Evolutionary conservation across 441 rosid genomes (phyloP).

Genomic region (Pelargonium fulgidum): DNA sequence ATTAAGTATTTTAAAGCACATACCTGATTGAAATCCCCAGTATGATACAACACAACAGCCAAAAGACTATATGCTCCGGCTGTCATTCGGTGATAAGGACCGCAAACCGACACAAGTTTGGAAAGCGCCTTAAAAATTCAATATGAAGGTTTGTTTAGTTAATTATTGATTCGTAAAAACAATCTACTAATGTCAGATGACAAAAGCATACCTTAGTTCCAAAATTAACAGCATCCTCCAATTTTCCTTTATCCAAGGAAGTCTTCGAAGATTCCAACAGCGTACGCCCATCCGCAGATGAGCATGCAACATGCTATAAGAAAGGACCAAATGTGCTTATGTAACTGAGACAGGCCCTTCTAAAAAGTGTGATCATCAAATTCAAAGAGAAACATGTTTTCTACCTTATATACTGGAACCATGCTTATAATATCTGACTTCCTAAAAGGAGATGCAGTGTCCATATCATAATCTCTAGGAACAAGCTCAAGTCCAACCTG

Average conservation of each 20-base stretch:
- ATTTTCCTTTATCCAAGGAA: conserved; percentile 75
- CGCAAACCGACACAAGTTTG: conserved; percentile 70
- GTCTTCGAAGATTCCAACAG: conserved; percentile 76
- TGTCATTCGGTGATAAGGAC: conserved; percentile 85
- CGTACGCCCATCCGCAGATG: conserved; percentile 80
- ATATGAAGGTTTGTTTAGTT: conserved; percentile 21
- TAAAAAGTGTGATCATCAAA: neutral
- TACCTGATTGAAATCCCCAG: conserved; percentile 87
- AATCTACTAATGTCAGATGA: neutral
- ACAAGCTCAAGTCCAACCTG: conserved; percentile 81
- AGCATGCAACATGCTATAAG: conserved; percentile 66
- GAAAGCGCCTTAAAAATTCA: conserved; percentile 60
- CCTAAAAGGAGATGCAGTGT: conserved; percentile 54
- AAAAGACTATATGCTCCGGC: conserved; percentile 83
- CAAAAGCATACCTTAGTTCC: conserved; percentile 55
- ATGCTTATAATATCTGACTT: conserved; percentile 68
- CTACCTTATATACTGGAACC: conserved; percentile 79
- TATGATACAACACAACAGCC: conserved; percentile 79
- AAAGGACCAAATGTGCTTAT: conserved; percentile 26
- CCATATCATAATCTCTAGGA: conserved; percentile 75
- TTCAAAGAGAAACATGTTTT: neutral
- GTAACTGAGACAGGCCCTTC: conserved; percentile 11
- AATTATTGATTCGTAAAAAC: conserved; percentile 9
- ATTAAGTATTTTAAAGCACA: conserved; percentile 20
- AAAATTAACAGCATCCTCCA: conserved; percentile 75